A percentile compares a stretch with the other conserved stretches of the same genome.
Evolutionary conservation across 2,329 filamentous ascomycete species (phyloP).

Genomic region (Stagonosporopsis rhizophila): DNA sequence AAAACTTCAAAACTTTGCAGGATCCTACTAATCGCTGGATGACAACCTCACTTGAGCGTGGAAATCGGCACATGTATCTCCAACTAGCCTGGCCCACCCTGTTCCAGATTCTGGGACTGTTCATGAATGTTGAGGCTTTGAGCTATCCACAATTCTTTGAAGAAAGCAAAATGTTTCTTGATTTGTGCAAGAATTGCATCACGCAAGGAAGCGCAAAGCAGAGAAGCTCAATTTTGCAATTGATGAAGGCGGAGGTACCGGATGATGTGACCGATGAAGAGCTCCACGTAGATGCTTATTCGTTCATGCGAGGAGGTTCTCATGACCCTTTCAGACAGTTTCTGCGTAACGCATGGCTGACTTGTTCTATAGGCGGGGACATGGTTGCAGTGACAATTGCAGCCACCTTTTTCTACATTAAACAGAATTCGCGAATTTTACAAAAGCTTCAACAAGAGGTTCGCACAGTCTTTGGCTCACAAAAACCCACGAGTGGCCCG

Average conservation of each 20-base stretch:
- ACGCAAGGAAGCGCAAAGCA: not conserved
- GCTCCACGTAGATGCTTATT: not conserved
- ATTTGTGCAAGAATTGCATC: not conserved
- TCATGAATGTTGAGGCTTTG: not conserved
- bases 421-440: constrained; percentile 4
- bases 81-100: not conserved
- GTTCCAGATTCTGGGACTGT: not conserved
- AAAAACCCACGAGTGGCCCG: constrained; percentile 16
- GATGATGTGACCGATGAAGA: not conserved
- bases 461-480: constrained; percentile 4
- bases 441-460: constrained; percentile 20
- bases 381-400: not conserved
- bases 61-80: not conserved
- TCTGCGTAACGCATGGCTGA: not conserved
- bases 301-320: not conserved
- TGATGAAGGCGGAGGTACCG: not conserved
- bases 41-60: not conserved
- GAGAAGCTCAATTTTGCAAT: not conserved
- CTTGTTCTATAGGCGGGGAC: not conserved
- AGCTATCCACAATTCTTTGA: not conserved
- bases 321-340: not conserved
- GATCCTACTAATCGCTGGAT: not conserved
- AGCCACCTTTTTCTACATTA: constrained; percentile 20
- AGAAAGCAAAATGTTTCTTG: not conserved
- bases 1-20: not conserved